A percentile compares a stretch with the other conserved stretches of the same genome.
phyloP scores from a whole-genome alignment of 2,329 filamentous ascomycete genomes.

The Exophiala spinifera region DNA sequence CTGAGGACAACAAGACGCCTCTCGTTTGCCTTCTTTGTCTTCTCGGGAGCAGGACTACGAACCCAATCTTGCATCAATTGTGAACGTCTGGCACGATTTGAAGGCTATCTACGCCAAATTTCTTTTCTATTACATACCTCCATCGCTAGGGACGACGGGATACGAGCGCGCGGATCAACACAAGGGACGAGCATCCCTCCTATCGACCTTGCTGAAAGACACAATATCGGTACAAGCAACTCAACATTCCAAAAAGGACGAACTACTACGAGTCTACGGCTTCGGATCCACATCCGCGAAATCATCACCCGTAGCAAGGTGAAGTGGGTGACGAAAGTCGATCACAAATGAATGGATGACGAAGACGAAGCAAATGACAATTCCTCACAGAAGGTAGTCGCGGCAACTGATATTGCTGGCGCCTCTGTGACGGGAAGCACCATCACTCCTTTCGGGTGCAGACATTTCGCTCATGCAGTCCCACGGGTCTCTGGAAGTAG shows the following conservation, averaged over 20 bases:
- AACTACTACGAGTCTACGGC: neutral
- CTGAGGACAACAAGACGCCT: too few relatives aligned
- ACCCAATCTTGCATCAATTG: too few relatives aligned
- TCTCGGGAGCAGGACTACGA: too few relatives aligned
- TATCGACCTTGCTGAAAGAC: neutral
- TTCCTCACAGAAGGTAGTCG: slow-evolving; percentile 5
- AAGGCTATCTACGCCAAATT: too few relatives aligned
- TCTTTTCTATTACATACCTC: too few relatives aligned
- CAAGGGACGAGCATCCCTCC: neutral
- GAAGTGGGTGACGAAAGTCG: neutral
- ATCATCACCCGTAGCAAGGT: slow-evolving; percentile 6
- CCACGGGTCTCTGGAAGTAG: slow-evolving; percentile 3
- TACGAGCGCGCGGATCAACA: neutral
- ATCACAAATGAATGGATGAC: neutral
- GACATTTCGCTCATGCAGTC: neutral
- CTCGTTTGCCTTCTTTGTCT: too few relatives aligned
- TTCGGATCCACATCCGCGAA: neutral
- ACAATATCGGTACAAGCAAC: neutral
- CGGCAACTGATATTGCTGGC: slow-evolving; percentile 4
- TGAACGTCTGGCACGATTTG: too few relatives aligned
- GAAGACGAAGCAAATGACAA: neutral
- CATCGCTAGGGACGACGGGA: neutral
- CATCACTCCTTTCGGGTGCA: neutral
- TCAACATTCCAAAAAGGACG: neutral
- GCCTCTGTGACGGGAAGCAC: neutral